Evolutionary conservation across 2,329 filamentous ascomycete species (phyloP), one percentile per base, ranked within the genome.

Genomic region (Calonectria henricotiae): DNA sequence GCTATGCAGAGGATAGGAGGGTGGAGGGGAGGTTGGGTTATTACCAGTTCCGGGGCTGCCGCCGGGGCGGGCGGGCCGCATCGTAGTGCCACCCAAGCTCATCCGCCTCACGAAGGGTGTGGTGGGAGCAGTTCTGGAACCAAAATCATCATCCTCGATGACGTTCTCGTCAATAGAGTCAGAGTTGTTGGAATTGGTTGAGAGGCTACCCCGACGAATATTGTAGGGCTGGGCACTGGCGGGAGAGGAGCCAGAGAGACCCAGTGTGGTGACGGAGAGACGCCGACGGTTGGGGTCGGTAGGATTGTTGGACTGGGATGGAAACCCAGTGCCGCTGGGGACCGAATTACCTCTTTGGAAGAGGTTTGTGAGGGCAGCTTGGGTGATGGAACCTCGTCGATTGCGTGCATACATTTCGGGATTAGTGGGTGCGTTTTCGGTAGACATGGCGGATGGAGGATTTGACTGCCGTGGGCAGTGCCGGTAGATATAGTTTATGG

Each of bases 61-160:
- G 78, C 87, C 86, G 41, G 84, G 83, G 65, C 85, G 83, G 71
- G 80, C 84, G 72, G 85, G 85, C 76, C 91, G 92, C 77, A 93
- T 89, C 82, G 91, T 92, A 81, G 94, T 90, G 71, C 93, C 92
- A 71, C 96, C 95, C 79, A 98, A 97, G 83, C 95, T 98, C 86
- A 98, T 91, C 69, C 95, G 93, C 76, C 95, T 92, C 70, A 89
- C 89, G 80, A 95, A 96, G 39, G 95, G 94, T 13, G 93, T 93
- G 64, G 86, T 88, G 39, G 94, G 91, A 17, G 88, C 87, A 75
- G 88, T 89, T 78, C 87, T 89, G 44, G 85, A 82, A 62, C 83
- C 80, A n/a, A 85, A 81, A 25, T 91, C 89, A 47, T 91, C 89
- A 70, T 95, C 93, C 72, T 94, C 92, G 71, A 93, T 88, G 60